Evolutionary conservation across 495 filamentous ascomycete genomes (phyloP), one percentile per base, ranked within the genome.

Genomic region (Aspergillus avenaceus): DNA sequence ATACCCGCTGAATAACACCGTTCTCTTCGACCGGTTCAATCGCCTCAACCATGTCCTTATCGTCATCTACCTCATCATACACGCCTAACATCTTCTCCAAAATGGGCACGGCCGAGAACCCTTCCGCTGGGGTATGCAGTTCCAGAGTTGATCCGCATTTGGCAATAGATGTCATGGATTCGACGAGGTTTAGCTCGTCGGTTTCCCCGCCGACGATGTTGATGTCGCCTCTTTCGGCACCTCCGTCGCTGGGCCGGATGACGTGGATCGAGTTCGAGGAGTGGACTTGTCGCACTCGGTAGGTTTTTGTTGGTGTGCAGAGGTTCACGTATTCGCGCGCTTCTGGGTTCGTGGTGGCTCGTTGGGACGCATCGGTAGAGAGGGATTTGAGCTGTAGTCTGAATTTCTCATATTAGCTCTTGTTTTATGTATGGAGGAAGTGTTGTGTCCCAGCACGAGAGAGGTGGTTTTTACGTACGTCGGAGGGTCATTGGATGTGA

Each of bases 201-300:
- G 29, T 54, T 7, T 59, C 55, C 19, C 54, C 58, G 49, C 56
- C 62, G 27, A 67, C 56, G 45, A 66, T 60, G 29, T 61, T 62
- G 34, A 68, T 66, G 45, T 70, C 64, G 12, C 55, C 60, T 7
- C 49, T 46, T 16, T 65, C 52, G 38, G 62, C 61, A 3, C 54
- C 47, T 11, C 59, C 64, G 4, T 55, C 56, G 37, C 73, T 75
- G n/a, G 88, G 78, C 24, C 74, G 65, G 23, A 89, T 72, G 7
- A 96, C 62, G 65, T 89, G 86, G 28, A 96, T 70, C 5, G 86
- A 85, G 62, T 97, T 97, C 13, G 90, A 96, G 0, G 90, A 92
- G 60, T 92, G 90, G 53, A 96, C 90, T 66, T 96, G 90, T 16
- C 88, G 88, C 43, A 96, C 75, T 25, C 82, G 82, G 73, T 85